Conservation (phyloP, 441 rosid species). For the Euphorbia corollata region DNA sequence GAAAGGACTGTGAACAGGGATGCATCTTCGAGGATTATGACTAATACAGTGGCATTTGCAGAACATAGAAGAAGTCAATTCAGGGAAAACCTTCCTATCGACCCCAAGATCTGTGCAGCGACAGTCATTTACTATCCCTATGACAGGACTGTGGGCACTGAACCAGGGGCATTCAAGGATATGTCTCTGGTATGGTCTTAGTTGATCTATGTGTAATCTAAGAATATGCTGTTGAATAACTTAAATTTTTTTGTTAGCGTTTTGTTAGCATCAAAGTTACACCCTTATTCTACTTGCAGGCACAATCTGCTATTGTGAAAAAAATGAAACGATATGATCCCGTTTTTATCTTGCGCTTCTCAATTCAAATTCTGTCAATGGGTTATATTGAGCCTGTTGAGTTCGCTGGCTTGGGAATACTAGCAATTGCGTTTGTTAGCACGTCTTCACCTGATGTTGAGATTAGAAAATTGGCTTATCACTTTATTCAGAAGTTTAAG, state of each 20-base stretch:
- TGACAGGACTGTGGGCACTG: conserved; percentile 38
- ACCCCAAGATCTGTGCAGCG: conserved; percentile 57
- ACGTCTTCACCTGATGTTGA: conserved; percentile 75
- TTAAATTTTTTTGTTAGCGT: neutral
- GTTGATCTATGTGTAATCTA: conserved; percentile 15
- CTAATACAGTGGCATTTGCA: conserved; percentile 41
- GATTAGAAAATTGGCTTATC: conserved; percentile 81
- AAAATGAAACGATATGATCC: conserved; percentile 62
- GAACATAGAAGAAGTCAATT: conserved; percentile 51
- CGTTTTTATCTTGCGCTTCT: conserved; percentile 64
- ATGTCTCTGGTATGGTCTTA: conserved; percentile 32
- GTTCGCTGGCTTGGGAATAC: conserved; percentile 81
- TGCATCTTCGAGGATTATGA: conserved; percentile 30
- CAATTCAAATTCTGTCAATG: conserved; percentile 49
- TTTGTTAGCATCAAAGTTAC: conserved; percentile 12
- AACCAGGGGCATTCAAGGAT: conserved; percentile 27
- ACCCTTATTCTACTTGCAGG: conserved; percentile 38
- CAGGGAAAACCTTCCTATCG: conserved; percentile 74
- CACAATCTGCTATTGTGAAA: conserved; percentile 28
- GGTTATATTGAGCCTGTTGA: conserved; percentile 76
- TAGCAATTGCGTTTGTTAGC: conserved; percentile 77
- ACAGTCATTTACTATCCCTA: conserved; percentile 69
- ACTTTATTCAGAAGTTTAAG: conserved; percentile 56
- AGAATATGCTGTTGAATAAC: conserved; percentile 11
- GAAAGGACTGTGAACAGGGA: conserved; percentile 39